A percentile compares a stretch with the other conserved stretches of the same genome.
Conservation (phyloP, 805 yeast species). For the Ogataea philodendri region DNA sequence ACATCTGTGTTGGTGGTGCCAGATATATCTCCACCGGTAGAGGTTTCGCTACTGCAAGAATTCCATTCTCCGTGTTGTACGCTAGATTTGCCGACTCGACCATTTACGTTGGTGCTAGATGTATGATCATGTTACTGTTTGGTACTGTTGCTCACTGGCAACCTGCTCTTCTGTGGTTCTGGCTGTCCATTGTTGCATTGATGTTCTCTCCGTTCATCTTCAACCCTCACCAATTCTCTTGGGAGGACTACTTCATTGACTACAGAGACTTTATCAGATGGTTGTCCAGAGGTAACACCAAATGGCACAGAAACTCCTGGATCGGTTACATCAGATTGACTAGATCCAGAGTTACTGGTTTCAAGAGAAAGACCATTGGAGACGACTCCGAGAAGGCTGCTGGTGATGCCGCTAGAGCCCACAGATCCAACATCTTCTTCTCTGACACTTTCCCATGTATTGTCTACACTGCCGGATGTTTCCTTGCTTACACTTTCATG, state of each 20-base stretch:
- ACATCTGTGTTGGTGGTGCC: constrained; percentile 81
- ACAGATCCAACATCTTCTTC: constrained; percentile 66
- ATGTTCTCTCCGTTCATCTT: constrained; percentile 90
- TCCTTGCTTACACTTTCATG: constrained; percentile 74
- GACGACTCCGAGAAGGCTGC: constrained; percentile 79
- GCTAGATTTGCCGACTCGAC: constrained; percentile 80
- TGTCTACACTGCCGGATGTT: constrained; percentile 75
- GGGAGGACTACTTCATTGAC: constrained; percentile 95
- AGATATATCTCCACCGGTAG: constrained; percentile 84
- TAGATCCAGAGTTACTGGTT: constrained; percentile 84
- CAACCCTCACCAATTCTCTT: constrained; percentile 97
- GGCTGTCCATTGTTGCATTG: constrained; percentile 88
- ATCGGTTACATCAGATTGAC: constrained; percentile 79
- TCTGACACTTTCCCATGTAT: constrained; percentile 72
- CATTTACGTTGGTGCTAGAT: constrained; percentile 81
- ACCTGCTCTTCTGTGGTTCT: constrained; percentile 93
- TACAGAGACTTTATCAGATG: constrained; percentile 91
- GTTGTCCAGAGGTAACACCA: constrained; percentile 87
- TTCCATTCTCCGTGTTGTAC: constrained; percentile 70
- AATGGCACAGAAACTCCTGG: constrained; percentile 89
- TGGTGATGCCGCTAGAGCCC: constrained; percentile 82
- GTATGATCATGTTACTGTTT: constrained; percentile 65
- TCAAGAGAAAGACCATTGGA: constrained; percentile 71
- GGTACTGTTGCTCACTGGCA: constrained; percentile 85
- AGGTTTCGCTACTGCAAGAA: constrained; percentile 81